Evolutionary conservation across 257 asterid genomes (phyloP).

Genomic region (Apocynum venetum): DNA sequence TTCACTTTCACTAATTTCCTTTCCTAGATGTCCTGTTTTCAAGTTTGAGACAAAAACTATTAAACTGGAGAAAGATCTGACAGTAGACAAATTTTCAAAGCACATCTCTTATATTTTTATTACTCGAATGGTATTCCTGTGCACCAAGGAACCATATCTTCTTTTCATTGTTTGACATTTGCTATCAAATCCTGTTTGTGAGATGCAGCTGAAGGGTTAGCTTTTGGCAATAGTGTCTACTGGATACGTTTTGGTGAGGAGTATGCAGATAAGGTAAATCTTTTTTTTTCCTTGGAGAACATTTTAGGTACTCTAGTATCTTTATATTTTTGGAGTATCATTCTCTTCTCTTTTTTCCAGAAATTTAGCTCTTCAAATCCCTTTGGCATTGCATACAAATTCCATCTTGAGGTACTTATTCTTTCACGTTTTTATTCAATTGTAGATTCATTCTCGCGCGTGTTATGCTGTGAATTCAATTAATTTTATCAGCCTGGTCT

Average conservation of each 20-base stretch:
- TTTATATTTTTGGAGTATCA: background rate
- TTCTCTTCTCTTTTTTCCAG: slow-evolving; percentile 38
- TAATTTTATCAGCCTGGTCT: background rate
- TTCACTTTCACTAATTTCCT: background rate
- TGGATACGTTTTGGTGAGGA: slow-evolving; percentile 88
- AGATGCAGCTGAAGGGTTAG: slow-evolving; percentile 84
- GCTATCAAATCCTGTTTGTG: slow-evolving; percentile 1
- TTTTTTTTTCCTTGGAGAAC: background rate
- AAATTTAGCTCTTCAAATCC: slow-evolving; percentile 84
- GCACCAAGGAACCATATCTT: background rate
- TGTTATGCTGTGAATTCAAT: slow-evolving; percentile 1
- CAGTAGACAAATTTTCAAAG: background rate
- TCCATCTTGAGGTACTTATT: slow-evolving; percentile 76
- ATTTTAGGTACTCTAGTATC: background rate
- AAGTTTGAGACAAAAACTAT: background rate
- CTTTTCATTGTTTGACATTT: slow-evolving; percentile 3
- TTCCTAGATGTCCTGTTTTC: background rate
- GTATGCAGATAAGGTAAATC: slow-evolving; percentile 58
- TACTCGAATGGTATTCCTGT: background rate
- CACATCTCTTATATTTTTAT: background rate
- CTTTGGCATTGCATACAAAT: slow-evolving; percentile 87
- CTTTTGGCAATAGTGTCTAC: slow-evolving; percentile 84
- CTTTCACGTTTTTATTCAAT: background rate
- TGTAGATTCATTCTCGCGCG: background rate
- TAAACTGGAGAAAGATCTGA: background rate